Conservation (phyloP, 2,329 filamentous ascomycete species). For the Fusarium mangiferae region DNA sequence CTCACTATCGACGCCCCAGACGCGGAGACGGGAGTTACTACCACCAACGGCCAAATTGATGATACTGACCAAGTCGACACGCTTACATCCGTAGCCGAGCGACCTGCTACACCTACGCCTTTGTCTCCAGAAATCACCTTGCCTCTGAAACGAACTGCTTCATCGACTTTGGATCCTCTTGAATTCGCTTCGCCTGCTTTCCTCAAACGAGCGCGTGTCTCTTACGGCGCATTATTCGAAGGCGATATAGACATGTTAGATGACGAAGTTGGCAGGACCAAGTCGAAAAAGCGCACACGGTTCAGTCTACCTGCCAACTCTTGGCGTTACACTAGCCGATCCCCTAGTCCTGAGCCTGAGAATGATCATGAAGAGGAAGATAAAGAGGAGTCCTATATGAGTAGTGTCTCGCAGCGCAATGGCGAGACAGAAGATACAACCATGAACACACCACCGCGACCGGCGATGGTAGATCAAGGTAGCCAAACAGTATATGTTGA, state of each 20-base stretch:
- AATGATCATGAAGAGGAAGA: slow-evolving; percentile 40
- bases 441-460: slow-evolving; percentile 35
- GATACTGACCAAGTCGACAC: slow-evolving; percentile 1
- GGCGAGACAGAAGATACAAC: slow-evolving; percentile 19
- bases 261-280: slow-evolving; percentile 59
- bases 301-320: slow-evolving; percentile 72
- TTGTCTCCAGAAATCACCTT: slow-evolving; percentile 32
- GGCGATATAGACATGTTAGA: slow-evolving; percentile 75
- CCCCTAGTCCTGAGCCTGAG: slow-evolving; percentile 73
- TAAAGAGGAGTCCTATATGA: not conserved
- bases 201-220: slow-evolving; percentile 75
- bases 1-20: slow-evolving; percentile 61
- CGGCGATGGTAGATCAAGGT: slow-evolving; percentile 50
- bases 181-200: slow-evolving; percentile 85
- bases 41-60: slow-evolving; percentile 30
- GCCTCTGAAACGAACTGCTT: slow-evolving; percentile 49
- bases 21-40: slow-evolving; percentile 27
- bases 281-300: slow-evolving; percentile 72
- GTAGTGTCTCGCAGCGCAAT: not conserved
- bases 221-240: slow-evolving; percentile 74
- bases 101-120: slow-evolving; percentile 29
- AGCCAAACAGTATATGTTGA: slow-evolving; percentile 49
- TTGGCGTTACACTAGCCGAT: slow-evolving; percentile 80
- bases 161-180: slow-evolving; percentile 52
- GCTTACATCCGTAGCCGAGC: slow-evolving; percentile 11